Conservation (phyloP, 768 basidiomycete species). For the Phaeotremella skinneri region DNA sequence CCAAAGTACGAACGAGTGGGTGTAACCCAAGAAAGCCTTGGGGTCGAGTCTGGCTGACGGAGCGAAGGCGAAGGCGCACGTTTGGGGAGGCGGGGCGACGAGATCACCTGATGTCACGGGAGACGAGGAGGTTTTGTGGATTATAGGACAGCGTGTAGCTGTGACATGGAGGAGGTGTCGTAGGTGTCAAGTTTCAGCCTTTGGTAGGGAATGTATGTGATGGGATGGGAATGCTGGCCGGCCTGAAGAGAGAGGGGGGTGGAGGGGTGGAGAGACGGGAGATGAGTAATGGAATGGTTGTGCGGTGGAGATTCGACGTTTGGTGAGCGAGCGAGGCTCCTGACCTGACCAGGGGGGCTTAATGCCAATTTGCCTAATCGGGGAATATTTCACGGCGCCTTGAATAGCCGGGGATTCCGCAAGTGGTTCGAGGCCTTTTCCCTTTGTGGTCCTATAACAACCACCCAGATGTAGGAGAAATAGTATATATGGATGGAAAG, state of each 20-base stretch:
- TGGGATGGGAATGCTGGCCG: background rate
- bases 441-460: too few relatives aligned
- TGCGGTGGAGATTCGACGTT: too few relatives aligned
- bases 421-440: background rate
- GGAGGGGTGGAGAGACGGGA: constrained; percentile 1
- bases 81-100: background rate
- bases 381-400: background rate
- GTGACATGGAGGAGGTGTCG: background rate
- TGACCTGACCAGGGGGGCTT: background rate
- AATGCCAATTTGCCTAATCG: background rate
- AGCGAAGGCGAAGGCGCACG: background rate
- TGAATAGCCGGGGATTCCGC: background rate
- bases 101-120: background rate
- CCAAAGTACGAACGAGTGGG: background rate
- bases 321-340: too few relatives aligned
- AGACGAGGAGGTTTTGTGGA: background rate
- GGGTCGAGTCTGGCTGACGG: background rate
- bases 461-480: too few relatives aligned
- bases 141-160: background rate
- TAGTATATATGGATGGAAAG: too few relatives aligned
- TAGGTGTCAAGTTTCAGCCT: constrained; percentile 9
- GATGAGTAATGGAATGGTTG: too few relatives aligned
- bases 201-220: constrained; percentile 19
- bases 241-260: background rate
- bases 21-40: background rate